Percentiles rank a stretch among this genome's conserved stretches.
These are phyloP conservation scores for Tremellales sp. DNA, from an alignment of 1,284 basidiomycete genomes.

Conservation along the genomic window DNA sequence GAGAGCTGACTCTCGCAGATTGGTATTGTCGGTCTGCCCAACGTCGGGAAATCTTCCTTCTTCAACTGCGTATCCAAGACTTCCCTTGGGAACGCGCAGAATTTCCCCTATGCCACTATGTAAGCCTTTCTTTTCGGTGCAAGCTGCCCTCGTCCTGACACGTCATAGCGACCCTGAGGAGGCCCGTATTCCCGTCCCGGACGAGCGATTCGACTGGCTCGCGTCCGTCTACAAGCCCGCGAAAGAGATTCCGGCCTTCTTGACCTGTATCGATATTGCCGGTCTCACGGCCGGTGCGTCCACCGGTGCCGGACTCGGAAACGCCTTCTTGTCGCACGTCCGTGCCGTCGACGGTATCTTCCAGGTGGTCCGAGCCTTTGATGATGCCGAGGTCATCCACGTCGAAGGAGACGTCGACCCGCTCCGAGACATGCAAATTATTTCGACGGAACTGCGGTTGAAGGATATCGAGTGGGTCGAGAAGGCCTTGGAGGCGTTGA, in stretches of 20 bases:
- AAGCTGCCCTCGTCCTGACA: neutral
- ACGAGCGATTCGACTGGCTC: slow-evolving; percentile 92
- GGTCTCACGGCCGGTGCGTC: slow-evolving; percentile 96
- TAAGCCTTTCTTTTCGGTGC: slow-evolving; percentile 15
- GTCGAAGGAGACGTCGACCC: slow-evolving; percentile 99
- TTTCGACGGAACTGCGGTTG: slow-evolving; percentile 84
- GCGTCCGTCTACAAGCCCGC: slow-evolving; percentile 85
- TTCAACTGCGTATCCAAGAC: slow-evolving; percentile 95
- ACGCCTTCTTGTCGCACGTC: slow-evolving; percentile 96
- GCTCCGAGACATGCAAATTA: slow-evolving; percentile 95
- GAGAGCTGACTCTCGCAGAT: slow-evolving; percentile 66
- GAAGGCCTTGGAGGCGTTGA: slow-evolving; percentile 77
- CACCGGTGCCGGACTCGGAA: slow-evolving; percentile 96
- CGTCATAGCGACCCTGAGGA: slow-evolving; percentile 56
- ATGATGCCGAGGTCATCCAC: slow-evolving; percentile 98
- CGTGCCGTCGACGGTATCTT: slow-evolving; percentile 99
- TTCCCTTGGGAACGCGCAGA: slow-evolving; percentile 87
- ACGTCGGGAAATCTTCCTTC: slow-evolving; percentile 90
- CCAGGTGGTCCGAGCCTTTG: slow-evolving; percentile 96
- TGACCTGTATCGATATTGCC: slow-evolving; percentile 98
- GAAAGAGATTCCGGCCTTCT: slow-evolving; percentile 83
- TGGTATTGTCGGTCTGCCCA: slow-evolving; percentile 93
- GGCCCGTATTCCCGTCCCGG: slow-evolving; percentile 96
- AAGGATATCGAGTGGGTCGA: slow-evolving; percentile 99
- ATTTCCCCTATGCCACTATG: slow-evolving; percentile 98